Conservation (phyloP, 768 basidiomycete genomes). For the Paxillus ammoniavirescens region DNA sequence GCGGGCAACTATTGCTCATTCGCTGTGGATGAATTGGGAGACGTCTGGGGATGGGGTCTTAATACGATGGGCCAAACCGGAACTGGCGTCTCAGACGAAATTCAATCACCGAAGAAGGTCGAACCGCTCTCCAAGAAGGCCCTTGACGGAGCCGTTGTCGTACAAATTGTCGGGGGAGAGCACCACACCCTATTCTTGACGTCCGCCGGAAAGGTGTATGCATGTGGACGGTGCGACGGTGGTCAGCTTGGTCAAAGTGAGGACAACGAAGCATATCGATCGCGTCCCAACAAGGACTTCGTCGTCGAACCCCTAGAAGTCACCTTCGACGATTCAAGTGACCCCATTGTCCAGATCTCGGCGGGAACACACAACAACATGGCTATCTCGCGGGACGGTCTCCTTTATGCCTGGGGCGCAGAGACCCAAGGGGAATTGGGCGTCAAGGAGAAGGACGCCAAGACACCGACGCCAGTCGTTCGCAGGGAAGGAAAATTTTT, state of each 20-base stretch:
- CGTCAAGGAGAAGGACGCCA: constrained; percentile 56
- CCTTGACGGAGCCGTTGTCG: constrained; percentile 58
- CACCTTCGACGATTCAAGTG: constrained; percentile 59
- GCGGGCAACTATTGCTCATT: constrained; percentile 88
- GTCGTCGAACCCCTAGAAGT: constrained; percentile 65
- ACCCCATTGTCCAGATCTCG: constrained; percentile 64
- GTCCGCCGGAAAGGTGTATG: constrained; percentile 78
- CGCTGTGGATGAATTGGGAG: constrained; percentile 80
- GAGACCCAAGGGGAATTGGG: constrained; percentile 79
- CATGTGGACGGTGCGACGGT: constrained; percentile 80
- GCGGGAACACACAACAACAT: constrained; percentile 73
- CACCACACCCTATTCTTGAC: constrained; percentile 93
- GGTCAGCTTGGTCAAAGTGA: constrained; percentile 77
- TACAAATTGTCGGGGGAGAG: constrained; percentile 79
- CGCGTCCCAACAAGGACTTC: constrained; percentile 54
- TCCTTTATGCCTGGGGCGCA: constrained; percentile 75
- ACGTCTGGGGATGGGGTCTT: constrained; percentile 94
- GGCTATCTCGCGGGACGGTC: constrained; percentile 64
- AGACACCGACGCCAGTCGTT: constrained; percentile 65
- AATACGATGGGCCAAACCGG: constrained; percentile 88
- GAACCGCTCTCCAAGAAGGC: constrained; percentile 57
- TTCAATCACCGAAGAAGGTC: constrained; percentile 66
- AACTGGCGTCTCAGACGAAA: constrained; percentile 49
- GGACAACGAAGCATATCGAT: constrained; percentile 65
- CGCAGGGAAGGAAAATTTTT: constrained; percentile 67